A percentile compares a stretch with the other conserved stretches of the same genome.
Conservation (phyloP, 345 rosid genomes). For the Populus ilicifolia region DNA sequence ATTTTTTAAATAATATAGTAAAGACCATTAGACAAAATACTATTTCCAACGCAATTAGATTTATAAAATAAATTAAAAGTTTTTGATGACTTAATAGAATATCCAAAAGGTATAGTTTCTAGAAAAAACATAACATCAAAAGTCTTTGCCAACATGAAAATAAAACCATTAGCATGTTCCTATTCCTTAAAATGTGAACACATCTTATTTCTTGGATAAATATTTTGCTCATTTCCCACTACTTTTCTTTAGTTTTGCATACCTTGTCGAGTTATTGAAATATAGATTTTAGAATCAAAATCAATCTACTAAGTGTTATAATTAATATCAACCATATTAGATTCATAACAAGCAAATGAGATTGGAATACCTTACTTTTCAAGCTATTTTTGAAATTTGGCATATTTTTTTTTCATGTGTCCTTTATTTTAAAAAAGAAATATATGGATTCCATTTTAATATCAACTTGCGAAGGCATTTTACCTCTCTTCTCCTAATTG, state of each 20-base stretch:
- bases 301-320: background rate
- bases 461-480: background rate
- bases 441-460: background rate
- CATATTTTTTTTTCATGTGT: background rate
- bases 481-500: too few species aligned
- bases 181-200: background rate
- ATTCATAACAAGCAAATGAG: background rate
- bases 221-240: background rate
- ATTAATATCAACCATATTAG: background rate
- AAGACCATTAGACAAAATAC: too few species aligned
- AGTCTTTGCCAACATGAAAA: background rate
- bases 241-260: background rate
- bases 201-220: background rate
- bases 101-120: background rate
- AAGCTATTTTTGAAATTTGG: background rate
- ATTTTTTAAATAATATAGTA: too few species aligned
- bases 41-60: too few species aligned
- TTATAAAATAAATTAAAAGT: too few species aligned
- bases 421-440: background rate
- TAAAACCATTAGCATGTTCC: background rate
- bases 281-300: background rate
- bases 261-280: background rate
- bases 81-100: background rate
- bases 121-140: slow-evolving; percentile 7
- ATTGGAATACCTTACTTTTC: background rate